These are phyloP conservation scores for Amaranthus hypochondriacus DNA, from an alignment of 148 eudicot genomes.

Conservation along the genomic window DNA sequence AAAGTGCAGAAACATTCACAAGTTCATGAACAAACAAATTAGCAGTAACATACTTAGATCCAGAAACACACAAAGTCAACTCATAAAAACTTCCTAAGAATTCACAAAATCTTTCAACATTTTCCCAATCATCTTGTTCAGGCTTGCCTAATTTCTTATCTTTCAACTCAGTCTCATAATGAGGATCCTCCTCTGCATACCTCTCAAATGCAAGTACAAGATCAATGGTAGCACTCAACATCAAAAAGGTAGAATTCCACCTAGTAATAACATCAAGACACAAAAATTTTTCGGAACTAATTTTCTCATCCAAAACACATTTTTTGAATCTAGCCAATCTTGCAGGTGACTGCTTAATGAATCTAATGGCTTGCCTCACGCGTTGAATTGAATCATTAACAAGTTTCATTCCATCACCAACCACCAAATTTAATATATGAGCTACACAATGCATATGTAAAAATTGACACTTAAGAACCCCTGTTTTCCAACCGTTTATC, in stretches of 20 bases:
- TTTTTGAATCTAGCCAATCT: constrained; percentile 2
- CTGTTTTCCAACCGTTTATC: background rate
- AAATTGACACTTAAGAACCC: background rate
- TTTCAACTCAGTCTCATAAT: background rate
- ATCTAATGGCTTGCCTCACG: constrained; percentile 6
- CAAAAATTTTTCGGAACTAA: background rate
- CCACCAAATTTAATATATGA: background rate
- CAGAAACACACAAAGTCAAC: too few relatives aligned
- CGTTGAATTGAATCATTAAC: background rate
- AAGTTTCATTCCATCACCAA: background rate
- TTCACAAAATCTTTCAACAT: too few relatives aligned
- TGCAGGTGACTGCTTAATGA: background rate
- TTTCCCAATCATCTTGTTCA: too few relatives aligned
- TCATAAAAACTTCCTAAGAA: too few relatives aligned
- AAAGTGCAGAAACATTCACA: too few relatives aligned
- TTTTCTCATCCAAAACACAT: constrained; percentile 9
- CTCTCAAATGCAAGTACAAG: constrained; percentile 10
- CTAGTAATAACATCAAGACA: constrained; percentile 20
- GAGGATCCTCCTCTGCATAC: background rate
- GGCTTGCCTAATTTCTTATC: too few relatives aligned
- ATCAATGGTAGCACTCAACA: background rate
- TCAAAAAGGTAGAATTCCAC: constrained; percentile 9
- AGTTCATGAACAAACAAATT: too few relatives aligned
- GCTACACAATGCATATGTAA: background rate
- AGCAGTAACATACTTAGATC: too few relatives aligned